Conservation (phyloP, 495 filamentous ascomycete species). For the Aspergillus nidulans region DNA sequence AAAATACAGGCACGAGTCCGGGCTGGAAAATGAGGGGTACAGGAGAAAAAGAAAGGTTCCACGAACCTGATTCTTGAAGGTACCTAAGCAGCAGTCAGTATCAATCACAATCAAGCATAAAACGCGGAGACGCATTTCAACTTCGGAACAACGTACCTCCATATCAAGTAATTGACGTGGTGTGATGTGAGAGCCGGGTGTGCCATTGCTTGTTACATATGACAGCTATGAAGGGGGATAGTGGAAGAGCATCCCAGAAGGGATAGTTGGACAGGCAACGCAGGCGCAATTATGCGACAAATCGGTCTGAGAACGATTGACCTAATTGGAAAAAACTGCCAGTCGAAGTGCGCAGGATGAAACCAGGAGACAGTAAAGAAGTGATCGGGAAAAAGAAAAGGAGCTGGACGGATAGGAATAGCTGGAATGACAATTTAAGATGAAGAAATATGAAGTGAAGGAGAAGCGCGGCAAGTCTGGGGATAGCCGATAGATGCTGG, state of each 20-base stretch:
- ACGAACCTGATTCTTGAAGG: slow-evolving; percentile 84
- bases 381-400: slow-evolving; percentile 1
- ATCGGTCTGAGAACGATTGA: slow-evolving; percentile 14
- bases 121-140: slow-evolving; percentile 1
- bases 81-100: slow-evolving; percentile 56
- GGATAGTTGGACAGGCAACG: slow-evolving; percentile 10
- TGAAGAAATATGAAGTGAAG: slow-evolving; percentile 6
- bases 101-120: not conserved
- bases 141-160: slow-evolving; percentile 67
- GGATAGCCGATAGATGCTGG: not conserved
- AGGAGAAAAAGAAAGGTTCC: slow-evolving; percentile 17
- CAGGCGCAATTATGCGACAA: slow-evolving; percentile 5
- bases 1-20: slow-evolving; percentile 6
- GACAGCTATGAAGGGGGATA: slow-evolving; percentile 28
- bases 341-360: not conserved
- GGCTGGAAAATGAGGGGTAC: not conserved
- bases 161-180: slow-evolving; percentile 97
- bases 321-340: not conserved
- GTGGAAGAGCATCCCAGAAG: slow-evolving; percentile 37
- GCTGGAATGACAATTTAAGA: slow-evolving; percentile 12
- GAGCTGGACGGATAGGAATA: slow-evolving; percentile 13
- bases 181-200: slow-evolving; percentile 69
- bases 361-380: not conserved
- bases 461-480: slow-evolving; percentile 1
- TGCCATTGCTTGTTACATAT: slow-evolving; percentile 50